Evolutionary conservation across 805 yeast genomes (phyloP).

Genomic region (Metschnikowia chrysomelidarum): DNA sequence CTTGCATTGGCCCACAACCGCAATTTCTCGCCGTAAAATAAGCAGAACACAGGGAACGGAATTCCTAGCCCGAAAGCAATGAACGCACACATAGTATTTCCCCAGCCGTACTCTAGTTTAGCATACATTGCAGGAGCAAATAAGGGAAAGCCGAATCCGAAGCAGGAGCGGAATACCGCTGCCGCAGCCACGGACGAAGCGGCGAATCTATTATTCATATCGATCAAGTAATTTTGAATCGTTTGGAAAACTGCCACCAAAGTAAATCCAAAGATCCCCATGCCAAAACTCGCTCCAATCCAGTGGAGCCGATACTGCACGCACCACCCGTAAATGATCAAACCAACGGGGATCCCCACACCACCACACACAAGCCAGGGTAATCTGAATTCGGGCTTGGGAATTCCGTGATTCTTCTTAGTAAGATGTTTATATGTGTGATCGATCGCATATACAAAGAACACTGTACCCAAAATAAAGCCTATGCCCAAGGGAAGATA

Average conservation of each 20-base stretch:
- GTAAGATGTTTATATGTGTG: conserved; percentile 36
- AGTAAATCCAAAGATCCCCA: conserved; percentile 57
- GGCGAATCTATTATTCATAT: conserved; percentile 64
- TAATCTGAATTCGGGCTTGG: conserved; percentile 60
- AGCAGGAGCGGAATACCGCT: conserved; percentile 60
- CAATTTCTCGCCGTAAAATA: conserved; percentile 53
- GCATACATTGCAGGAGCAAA: conserved; percentile 59
- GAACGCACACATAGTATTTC: conserved; percentile 60
- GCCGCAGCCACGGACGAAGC: conserved; percentile 73
- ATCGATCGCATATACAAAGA: conserved; percentile 50
- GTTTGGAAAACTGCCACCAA: conserved; percentile 64
- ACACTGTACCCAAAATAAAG: conserved; percentile 45
- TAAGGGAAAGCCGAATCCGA: conserved; percentile 70
- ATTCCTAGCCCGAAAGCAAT: conserved; percentile 56
- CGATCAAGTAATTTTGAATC: conserved; percentile 67
- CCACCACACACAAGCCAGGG: conserved; percentile 50
- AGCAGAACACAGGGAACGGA: conserved; percentile 67
- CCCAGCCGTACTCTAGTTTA: conserved; percentile 66
- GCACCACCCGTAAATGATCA: conserved; percentile 74
- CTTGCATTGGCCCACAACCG: conserved; percentile 57
- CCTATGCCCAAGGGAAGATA: conserved; percentile 59
- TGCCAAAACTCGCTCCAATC: conserved; percentile 64
- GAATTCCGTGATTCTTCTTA: conserved; percentile 47
- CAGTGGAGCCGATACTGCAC: conserved; percentile 55
- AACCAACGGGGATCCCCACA: conserved; percentile 54